Percentiles rank a stretch among this genome's conserved stretches.
Evolutionary conservation across 768 basidiomycete species (phyloP).

Genomic region (Boletus eberwhitei): DNA sequence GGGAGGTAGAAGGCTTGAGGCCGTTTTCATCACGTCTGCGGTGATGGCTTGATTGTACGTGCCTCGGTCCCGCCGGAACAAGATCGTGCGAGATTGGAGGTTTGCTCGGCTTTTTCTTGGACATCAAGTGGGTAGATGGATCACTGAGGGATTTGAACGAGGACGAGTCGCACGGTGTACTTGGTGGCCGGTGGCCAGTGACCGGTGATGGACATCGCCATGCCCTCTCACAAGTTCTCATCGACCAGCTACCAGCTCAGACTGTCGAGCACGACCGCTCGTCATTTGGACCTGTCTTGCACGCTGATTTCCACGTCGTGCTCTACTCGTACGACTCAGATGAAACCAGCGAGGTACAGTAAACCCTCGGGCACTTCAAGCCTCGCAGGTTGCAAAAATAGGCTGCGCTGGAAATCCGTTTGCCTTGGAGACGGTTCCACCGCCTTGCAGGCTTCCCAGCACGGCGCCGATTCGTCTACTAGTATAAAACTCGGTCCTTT

Average conservation of each 20-base stretch:
- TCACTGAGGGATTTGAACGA: background rate
- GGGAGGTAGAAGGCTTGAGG: slow-evolving; percentile 61
- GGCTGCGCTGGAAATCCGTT: background rate
- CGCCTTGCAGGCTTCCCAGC: background rate
- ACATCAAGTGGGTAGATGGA: slow-evolving; percentile 13
- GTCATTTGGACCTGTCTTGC: background rate
- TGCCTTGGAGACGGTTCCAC: slow-evolving; percentile 1
- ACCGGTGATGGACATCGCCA: background rate
- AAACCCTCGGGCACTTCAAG: background rate
- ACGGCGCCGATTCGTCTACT: background rate
- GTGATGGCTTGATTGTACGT: slow-evolving; percentile 38
- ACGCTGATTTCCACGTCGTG: no score
- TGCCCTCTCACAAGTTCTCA: background rate
- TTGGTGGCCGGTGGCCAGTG: no score
- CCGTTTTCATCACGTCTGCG: slow-evolving; percentile 48
- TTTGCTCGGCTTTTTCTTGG: slow-evolving; percentile 32
- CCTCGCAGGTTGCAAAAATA: background rate
- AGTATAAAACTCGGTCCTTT: background rate
- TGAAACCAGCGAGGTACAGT: background rate
- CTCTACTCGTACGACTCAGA: background rate
- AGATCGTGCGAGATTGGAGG: slow-evolving; percentile 39
- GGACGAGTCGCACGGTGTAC: background rate
- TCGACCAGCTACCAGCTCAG: no score
- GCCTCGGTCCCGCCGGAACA: slow-evolving; percentile 52
- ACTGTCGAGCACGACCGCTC: no score